A percentile compares a stretch with the other conserved stretches of the same genome.
phyloP scores from a whole-genome alignment of 139 green algal species.

The Tetradesmus obliquus region DNA sequence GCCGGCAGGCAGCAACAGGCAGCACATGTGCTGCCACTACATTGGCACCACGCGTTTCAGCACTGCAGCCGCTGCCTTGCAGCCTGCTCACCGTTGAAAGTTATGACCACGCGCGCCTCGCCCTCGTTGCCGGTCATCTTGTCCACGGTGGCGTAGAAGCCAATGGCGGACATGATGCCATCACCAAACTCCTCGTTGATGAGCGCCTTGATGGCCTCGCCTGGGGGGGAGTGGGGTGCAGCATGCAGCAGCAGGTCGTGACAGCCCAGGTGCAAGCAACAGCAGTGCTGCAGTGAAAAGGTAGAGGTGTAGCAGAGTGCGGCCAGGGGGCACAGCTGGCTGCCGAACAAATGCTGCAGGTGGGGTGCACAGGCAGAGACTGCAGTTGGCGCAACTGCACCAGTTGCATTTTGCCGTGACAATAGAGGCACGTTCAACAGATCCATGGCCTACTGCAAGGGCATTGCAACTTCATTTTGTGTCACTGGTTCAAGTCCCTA shows the following conservation, averaged over 20 bases:
- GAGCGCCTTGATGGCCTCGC: constrained; percentile 21
- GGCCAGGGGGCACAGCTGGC: not conserved
- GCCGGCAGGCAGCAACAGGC: not conserved
- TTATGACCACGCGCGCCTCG: constrained; percentile 68
- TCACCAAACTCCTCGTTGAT: constrained; percentile 42
- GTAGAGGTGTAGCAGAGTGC: too few relatives aligned
- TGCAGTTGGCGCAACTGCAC: not conserved
- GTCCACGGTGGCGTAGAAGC: constrained; percentile 58
- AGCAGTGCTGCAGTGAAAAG: not conserved
- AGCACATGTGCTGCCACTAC: not conserved
- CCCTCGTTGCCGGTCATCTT: constrained; percentile 63
- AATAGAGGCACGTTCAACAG: not conserved
- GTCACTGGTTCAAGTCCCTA: not conserved
- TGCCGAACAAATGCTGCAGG: not conserved
- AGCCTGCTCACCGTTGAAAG: constrained; percentile 63
- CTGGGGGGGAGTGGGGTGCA: not conserved
- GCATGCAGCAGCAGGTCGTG: not conserved
- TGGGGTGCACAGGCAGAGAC: not conserved
- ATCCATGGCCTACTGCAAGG: not conserved
- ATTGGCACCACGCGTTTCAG: too few relatives aligned
- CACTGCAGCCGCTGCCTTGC: not conserved
- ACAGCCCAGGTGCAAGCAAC: not conserved
- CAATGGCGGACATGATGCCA: constrained; percentile 54
- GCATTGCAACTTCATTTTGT: not conserved
- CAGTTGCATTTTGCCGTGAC: too few relatives aligned